Evolutionary conservation across 129 eudicot genomes (phyloP).

Genomic region (Flaveria brownii): DNA sequence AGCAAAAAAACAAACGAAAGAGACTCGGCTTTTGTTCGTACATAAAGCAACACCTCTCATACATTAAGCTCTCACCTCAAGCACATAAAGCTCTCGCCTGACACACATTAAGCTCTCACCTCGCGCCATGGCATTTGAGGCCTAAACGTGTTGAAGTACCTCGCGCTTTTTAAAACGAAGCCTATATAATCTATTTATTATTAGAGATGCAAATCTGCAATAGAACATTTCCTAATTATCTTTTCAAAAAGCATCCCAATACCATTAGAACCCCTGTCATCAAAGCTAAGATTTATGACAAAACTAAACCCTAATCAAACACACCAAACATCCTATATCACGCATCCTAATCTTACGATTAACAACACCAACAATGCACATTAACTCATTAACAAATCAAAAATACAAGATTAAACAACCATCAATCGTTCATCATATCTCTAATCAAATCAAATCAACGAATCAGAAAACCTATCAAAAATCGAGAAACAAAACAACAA

Average conservation of each 20-base stretch:
- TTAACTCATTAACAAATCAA: background rate
- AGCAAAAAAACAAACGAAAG: background rate
- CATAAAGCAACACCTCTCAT: background rate
- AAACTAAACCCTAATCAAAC: background rate
- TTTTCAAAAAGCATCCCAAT: background rate
- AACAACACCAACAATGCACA: slow-evolving; percentile 16
- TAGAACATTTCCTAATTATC: background rate
- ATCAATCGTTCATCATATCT: background rate
- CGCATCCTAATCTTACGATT: slow-evolving; percentile 3
- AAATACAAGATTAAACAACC: background rate
- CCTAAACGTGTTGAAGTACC: background rate
- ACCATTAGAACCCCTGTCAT: background rate
- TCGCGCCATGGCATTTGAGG: background rate
- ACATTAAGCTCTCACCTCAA: background rate
- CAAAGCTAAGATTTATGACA: background rate
- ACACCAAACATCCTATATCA: background rate
- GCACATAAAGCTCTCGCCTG: too few species aligned
- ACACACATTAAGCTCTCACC: background rate
- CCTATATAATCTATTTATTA: background rate
- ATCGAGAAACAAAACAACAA: background rate
- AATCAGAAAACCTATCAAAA: background rate
- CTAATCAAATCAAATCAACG: slow-evolving; percentile 8
- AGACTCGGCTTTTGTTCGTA: background rate
- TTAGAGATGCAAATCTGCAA: background rate
- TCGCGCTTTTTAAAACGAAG: background rate